Evolutionary conservation across 805 yeast genomes (phyloP), one percentile per base, ranked within the genome.

Genomic region (Yarrowia yakushimensis): DNA sequence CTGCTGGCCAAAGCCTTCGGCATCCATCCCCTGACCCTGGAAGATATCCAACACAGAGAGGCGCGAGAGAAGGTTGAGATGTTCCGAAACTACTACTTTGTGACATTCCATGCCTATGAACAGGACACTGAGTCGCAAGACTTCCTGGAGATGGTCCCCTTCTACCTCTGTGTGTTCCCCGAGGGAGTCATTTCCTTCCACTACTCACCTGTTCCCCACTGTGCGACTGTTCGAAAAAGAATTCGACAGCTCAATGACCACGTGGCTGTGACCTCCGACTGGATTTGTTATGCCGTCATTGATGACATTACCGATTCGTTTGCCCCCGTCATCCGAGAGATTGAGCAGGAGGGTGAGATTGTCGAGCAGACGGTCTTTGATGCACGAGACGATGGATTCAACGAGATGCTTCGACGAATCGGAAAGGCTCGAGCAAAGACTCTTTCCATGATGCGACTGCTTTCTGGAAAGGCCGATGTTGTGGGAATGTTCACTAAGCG

Each of bases 1-100:
- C 85, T 89, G 69, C 73, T 94, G 41, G 87, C 97, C 10, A 92
- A 92, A 69, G 94, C 97, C 0, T 93, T 93, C 74, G 97, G 97
- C 10, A 90, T 93, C 76, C 99, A 93, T 78, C 99, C 99, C 30
- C 85, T 93, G 79, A 93, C 99, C 0, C 91, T 97, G 1, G 99
- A 93, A 77, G 99, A 93, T 85, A 92, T 93, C 67, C 79, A 97
- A 63, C 88, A 90, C 84, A 96, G 92, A 76, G 99, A 93, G 77
- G 84, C 97, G 23, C 91, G 99, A 76, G 99, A 93, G 77, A 93
- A 93, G 75, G 97, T 93, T 30, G 99, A 93, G 76, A 78, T 93
- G 65, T 93, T 93, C 81, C 84, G 85, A 69, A 83, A 84, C 67
- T 93, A 93, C 75, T 93, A 94, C 75, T 91, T 94, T 78, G 96